Evolutionary conservation across 1,139 yeast genomes (phyloP), one percentile per base, ranked within the genome.

Genomic region (Taphrina confusa): DNA sequence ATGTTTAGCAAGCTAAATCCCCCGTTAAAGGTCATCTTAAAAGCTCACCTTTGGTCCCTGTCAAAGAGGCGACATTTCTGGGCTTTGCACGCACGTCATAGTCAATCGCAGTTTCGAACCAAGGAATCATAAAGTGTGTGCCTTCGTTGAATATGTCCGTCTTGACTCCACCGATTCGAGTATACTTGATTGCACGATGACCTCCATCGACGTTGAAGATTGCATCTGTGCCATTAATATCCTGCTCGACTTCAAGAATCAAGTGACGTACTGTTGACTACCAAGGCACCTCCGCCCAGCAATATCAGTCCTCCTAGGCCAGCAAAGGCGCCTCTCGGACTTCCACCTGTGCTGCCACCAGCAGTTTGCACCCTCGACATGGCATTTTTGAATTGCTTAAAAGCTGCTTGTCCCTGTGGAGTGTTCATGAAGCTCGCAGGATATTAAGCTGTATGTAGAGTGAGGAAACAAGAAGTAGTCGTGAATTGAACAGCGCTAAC

Each of bases 11-110:
- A n/a, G n/a, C n/a, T 12, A n/a, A n/a, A 6, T 9, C 5, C 6
- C 20, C 12, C 12, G 28, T 5, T 5, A n/a, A 18, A 39, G n/a
- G n/a, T n/a, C n/a, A n/a, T n/a, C n/a, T n/a, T n/a, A n/a, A n/a
- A 14, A 28, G 8, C 50, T 14, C 37, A 62, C 64, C 98, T 76
- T 92, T 92, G 31, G 99, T 92, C 66, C 99, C 98, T 4, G 99
- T 92, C 72, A 92, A 80, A 11, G 96, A 88, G n/a, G 97, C 90
- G 65, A 92, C 95, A 69, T 90, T 91, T 75, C 97, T 83, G 61
- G 98, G 98, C 73, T 89, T 92, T 58, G 98, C 97, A 70, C 99
- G 82, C 61, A 94, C 96, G 73, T 92, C 97, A 73, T 87, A 92
- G 57, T 90, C 83, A 57, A 90, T 80, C 44, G 98, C 97, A 62